These are phyloP conservation scores for Naganishia friedmannii DNA, from an alignment of 768 basidiomycete genomes.

Conservation along the genomic window DNA sequence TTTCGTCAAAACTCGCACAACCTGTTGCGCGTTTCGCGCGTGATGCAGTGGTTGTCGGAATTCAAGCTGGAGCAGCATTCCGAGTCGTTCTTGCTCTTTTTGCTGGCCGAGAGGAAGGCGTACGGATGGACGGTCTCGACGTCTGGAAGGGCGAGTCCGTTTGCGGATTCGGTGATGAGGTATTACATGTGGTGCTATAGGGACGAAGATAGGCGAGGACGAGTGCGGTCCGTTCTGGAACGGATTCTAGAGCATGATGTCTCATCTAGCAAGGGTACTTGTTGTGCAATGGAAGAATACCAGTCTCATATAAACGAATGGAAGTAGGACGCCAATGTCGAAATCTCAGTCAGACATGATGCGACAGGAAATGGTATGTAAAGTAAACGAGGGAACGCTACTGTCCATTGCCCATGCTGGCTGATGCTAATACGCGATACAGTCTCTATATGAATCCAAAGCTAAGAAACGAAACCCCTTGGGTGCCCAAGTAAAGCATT, in stretches of 20 bases:
- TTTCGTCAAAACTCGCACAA: slow-evolving; percentile 43
- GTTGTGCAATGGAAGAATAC: slow-evolving; percentile 1
- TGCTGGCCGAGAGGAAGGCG: slow-evolving; percentile 22
- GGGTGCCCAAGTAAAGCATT: background rate
- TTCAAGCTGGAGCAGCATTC: slow-evolving; percentile 29
- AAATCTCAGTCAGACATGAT: background rate
- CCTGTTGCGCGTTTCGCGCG: slow-evolving; percentile 45
- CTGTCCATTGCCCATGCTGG: background rate
- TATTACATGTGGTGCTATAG: slow-evolving; percentile 30
- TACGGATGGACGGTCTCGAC: slow-evolving; percentile 22
- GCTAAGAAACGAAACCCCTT: slow-evolving; percentile 6
- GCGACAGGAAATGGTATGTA: slow-evolving; percentile 11
- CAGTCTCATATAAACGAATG: background rate
- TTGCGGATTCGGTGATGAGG: slow-evolving; percentile 12
- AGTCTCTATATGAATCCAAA: slow-evolving; percentile 19
- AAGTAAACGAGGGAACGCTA: background rate
- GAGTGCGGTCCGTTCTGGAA: slow-evolving; percentile 10
- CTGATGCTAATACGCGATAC: slow-evolving; percentile 25
- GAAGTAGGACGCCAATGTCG: background rate
- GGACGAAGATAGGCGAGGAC: slow-evolving; percentile 1
- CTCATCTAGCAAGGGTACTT: background rate
- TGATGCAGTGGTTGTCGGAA: slow-evolving; percentile 46
- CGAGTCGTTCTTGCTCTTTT: slow-evolving; percentile 18
- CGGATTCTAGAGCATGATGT: slow-evolving; percentile 10
- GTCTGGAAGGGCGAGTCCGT: slow-evolving; percentile 12